A percentile compares a stretch with the other conserved stretches of the same genome.
These are phyloP conservation scores for Spathaspora jeffriesii DNA, from an alignment of 1,139 yeast genomes.

Conservation along the genomic window DNA sequence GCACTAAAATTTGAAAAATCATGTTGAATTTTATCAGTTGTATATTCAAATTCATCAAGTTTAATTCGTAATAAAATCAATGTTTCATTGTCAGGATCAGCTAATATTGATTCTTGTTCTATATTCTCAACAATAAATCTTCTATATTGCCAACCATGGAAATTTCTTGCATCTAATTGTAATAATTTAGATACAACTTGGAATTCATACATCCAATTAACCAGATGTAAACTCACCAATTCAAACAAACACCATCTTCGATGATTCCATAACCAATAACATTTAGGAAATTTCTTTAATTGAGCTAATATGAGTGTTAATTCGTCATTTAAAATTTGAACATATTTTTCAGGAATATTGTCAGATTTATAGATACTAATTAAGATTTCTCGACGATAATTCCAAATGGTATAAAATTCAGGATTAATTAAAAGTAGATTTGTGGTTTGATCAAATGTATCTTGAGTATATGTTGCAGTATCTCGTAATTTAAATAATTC, in stretches of 20 bases:
- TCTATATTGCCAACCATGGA: slow-evolving; percentile 96
- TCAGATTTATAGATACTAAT: slow-evolving; percentile 25
- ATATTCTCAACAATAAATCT: slow-evolving; percentile 63
- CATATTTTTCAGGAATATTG: no score
- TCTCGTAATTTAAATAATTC: slow-evolving; percentile 41
- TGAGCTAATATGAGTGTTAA: slow-evolving; percentile 59
- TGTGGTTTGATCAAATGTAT: slow-evolving; percentile 49
- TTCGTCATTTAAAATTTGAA: slow-evolving; percentile 53
- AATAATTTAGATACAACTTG: slow-evolving; percentile 68
- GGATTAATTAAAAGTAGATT: slow-evolving; percentile 69
- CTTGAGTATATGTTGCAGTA: slow-evolving; percentile 28
- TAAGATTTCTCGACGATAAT: slow-evolving; percentile 77
- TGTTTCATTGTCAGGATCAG: slow-evolving; percentile 9
- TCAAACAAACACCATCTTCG: slow-evolving; percentile 77
- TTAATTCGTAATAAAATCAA: slow-evolving; percentile 24
- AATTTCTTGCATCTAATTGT: slow-evolving; percentile 77
- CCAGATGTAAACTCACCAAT: slow-evolving; percentile 43
- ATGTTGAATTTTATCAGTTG: slow-evolving; percentile 74
- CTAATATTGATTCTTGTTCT: slow-evolving; percentile 28
- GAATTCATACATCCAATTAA: slow-evolving; percentile 71
- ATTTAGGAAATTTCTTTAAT: slow-evolving; percentile 74
- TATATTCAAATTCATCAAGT: slow-evolving; percentile 67
- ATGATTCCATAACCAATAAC: slow-evolving; percentile 97
- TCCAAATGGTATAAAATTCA: slow-evolving; percentile 91
- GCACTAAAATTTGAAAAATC: slow-evolving; percentile 95